Percentiles rank a stretch among this genome's conserved stretches.
Conservation (phyloP, 371 early-diverging fungal genomes). For the Encephalitozoon romaleae region DNA sequence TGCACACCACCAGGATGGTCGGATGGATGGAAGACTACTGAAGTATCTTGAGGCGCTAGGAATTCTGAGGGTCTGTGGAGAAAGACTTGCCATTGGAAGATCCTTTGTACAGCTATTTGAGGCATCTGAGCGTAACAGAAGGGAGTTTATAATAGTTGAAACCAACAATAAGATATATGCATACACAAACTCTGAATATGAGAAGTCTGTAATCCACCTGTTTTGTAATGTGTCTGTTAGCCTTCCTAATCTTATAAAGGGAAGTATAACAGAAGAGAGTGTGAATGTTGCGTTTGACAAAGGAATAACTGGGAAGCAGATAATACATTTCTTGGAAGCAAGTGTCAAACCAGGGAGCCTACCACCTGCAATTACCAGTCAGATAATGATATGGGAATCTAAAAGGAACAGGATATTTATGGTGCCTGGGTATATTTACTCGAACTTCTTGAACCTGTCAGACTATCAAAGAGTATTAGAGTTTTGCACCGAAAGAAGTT, state of each 20-base stretch:
- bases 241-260: constrained; percentile 85
- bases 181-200: constrained; percentile 85
- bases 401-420: constrained; percentile 72
- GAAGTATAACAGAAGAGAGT: constrained; percentile 77
- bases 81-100: neutral
- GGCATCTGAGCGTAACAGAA: neutral
- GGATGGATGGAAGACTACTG: constrained; percentile 10
- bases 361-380: constrained; percentile 83
- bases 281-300: constrained; percentile 73
- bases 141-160: constrained; percentile 62
- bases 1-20: neutral
- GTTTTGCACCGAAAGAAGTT: constrained; percentile 39
- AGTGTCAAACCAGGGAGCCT: constrained; percentile 54
- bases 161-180: constrained; percentile 85
- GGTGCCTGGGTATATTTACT: constrained; percentile 67
- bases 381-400: constrained; percentile 87
- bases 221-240: constrained; percentile 74
- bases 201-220: constrained; percentile 83
- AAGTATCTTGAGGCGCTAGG: constrained; percentile 27
- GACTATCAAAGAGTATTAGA: constrained; percentile 54
- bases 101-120: constrained; percentile 17
- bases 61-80: neutral
- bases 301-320: constrained; percentile 88
- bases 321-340: constrained; percentile 57
- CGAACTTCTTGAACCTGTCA: constrained; percentile 65